A percentile compares a stretch with the other conserved stretches of the same genome.
Conservation (phyloP, 2,329 filamentous ascomycete genomes). For the Cercospora beticola region DNA sequence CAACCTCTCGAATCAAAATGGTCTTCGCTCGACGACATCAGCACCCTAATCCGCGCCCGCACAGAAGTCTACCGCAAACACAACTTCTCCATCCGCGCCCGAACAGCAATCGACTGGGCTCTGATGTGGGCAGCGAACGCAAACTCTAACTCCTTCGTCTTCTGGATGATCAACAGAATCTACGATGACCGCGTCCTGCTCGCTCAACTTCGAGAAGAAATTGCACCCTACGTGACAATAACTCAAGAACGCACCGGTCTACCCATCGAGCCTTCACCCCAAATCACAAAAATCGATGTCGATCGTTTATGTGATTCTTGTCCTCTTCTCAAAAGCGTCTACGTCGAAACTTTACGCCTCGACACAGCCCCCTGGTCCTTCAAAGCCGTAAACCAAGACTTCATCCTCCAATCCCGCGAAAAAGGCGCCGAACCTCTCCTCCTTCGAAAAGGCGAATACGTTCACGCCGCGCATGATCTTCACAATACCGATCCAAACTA, state of each 20-base stretch:
- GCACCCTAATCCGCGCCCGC: conserved; percentile 36
- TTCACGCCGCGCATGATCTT: conserved; percentile 40
- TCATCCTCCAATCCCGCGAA: conserved; percentile 37
- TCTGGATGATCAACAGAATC: conserved; percentile 42
- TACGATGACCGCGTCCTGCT: conserved; percentile 36
- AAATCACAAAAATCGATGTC: conserved; percentile 36
- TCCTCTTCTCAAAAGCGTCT: conserved; percentile 41
- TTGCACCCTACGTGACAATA: conserved; percentile 34
- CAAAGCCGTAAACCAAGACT: conserved; percentile 38
- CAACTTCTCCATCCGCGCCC: conserved; percentile 34
- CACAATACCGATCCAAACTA: conserved; percentile 40
- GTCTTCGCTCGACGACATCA: conserved; percentile 39
- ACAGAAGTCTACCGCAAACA: conserved; percentile 36
- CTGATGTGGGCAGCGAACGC: conserved; percentile 57
- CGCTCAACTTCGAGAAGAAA: conserved; percentile 38
- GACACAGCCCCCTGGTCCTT: conserved; percentile 41
- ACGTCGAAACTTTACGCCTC: conserved; percentile 40
- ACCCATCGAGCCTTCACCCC: conserved; percentile 36
- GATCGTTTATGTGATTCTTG: conserved; percentile 38
- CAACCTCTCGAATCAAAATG: conserved; percentile 37
- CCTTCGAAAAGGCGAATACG: conserved; percentile 39
- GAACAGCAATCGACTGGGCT: conserved; percentile 45
- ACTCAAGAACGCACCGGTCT: conserved; percentile 36
- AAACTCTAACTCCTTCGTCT: conserved; percentile 51
- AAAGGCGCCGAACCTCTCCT: conserved; percentile 38